phyloP scores from a whole-genome alignment of 2,329 filamentous ascomycete species.

The Hymenoscyphus fraxineus region DNA sequence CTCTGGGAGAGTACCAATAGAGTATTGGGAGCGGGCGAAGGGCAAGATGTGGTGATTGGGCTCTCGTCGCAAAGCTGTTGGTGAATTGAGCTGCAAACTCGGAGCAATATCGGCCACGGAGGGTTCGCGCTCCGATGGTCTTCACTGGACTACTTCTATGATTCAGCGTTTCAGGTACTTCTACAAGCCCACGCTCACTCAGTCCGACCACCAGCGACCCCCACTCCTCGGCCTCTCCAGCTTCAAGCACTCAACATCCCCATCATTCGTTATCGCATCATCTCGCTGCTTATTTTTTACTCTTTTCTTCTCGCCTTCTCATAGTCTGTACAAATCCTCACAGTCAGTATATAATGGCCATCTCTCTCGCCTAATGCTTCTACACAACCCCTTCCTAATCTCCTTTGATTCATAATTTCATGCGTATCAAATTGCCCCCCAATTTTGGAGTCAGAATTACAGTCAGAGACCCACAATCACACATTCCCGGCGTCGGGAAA shows the following conservation, averaged over 20 bases:
- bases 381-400: background rate
- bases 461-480: conserved; percentile 5
- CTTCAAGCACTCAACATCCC: background rate
- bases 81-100: background rate
- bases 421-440: background rate
- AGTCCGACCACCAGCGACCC: background rate
- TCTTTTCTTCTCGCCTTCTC: background rate
- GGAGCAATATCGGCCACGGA: background rate
- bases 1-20: background rate
- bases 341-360: background rate
- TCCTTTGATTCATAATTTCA: background rate
- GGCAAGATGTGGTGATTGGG: background rate
- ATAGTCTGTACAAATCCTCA: background rate
- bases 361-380: background rate
- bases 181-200: no score
- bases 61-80: background rate
- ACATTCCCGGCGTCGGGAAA: conserved; percentile 4
- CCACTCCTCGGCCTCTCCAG: background rate
- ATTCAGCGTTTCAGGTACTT: no score
- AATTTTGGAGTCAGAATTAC: conserved; percentile 6
- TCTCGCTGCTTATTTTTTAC: background rate
- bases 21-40: background rate
- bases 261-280: conserved; percentile 2
- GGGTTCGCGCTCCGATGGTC: background rate
- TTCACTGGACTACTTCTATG: background rate